Evolutionary conservation across 495 filamentous ascomycete genomes (phyloP).

Genomic region (Penicillium canariense): DNA sequence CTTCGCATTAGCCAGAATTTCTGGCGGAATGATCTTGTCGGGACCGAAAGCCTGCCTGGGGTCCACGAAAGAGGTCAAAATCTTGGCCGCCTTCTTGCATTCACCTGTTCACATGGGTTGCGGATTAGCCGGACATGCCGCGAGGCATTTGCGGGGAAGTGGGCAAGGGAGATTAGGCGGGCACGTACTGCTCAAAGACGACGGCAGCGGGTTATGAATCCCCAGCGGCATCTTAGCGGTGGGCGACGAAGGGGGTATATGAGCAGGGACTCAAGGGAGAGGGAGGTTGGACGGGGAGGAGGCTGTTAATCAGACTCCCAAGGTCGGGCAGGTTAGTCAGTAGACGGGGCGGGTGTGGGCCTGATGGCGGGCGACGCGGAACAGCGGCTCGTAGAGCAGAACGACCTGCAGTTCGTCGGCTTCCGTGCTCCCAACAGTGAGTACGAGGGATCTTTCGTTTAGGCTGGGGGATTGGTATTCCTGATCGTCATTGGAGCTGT

Average conservation of each 20-base stretch:
- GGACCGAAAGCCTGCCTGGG: conserved; percentile 92
- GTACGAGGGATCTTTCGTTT: too few species aligned
- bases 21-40: conserved; percentile 95
- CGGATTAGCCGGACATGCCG: conserved; percentile 28
- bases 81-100: conserved; percentile 89
- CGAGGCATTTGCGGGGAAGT: conserved; percentile 40
- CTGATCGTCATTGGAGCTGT: too few species aligned
- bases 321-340: conserved; percentile 28
- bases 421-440: background rate
- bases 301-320: conserved; percentile 18
- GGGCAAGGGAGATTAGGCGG: conserved; percentile 8
- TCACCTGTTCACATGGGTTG: conserved; percentile 55
- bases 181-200: conserved; percentile 60
- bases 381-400: conserved; percentile 15
- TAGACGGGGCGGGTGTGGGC: conserved; percentile 37
- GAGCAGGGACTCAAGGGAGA: conserved; percentile 3
- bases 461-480: too few species aligned
- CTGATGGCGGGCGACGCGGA: conserved; percentile 30
- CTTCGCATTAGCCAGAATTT: conserved; percentile 87
- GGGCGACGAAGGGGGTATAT: conserved; percentile 11
- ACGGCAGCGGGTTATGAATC: conserved; percentile 68
- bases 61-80: conserved; percentile 91
- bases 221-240: conserved; percentile 53
- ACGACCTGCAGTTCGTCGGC: background rate
- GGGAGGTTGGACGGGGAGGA: conserved; percentile 5